Conservation (phyloP, 495 filamentous ascomycete genomes). For the Astrothelium macrocarpum region DNA sequence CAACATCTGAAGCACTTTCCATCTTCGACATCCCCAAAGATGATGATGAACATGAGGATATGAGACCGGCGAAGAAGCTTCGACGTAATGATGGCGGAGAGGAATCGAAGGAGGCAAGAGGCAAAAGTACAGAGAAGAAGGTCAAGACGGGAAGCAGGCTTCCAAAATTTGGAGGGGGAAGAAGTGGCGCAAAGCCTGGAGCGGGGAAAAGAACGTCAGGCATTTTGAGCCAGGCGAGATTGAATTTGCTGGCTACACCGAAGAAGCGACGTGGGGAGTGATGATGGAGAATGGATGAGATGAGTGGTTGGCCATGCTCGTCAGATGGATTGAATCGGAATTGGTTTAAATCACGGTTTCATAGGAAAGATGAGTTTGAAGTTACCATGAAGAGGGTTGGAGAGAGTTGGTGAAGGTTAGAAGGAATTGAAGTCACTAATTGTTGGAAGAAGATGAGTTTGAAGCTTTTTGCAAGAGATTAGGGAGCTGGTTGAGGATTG, state of each 20-base stretch:
- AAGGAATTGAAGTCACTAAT: no score
- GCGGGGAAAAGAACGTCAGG: conserved; percentile 14
- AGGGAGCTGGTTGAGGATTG: background rate
- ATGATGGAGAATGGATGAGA: background rate
- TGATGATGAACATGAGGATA: conserved; percentile 18
- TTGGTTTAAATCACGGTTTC: no score
- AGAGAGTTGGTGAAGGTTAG: no score
- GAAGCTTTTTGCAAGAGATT: background rate
- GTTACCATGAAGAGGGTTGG: no score
- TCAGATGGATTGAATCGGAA: no score
- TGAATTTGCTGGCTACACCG: conserved; percentile 31
- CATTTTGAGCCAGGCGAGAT: conserved; percentile 27
- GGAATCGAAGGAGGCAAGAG: conserved; percentile 11
- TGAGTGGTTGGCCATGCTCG: background rate
- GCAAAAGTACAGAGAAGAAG: background rate
- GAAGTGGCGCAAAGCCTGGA: conserved; percentile 11
- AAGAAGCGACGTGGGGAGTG: conserved; percentile 18
- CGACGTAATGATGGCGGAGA: conserved; percentile 13
- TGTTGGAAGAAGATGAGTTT: background rate
- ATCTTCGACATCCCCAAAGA: conserved; percentile 14
- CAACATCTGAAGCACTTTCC: conserved; percentile 1
- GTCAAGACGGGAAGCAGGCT: conserved; percentile 18
- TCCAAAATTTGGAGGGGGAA: background rate
- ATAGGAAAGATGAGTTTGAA: no score
- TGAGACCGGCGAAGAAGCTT: conserved; percentile 27